phyloP scores from a whole-genome alignment of 208 protist species.

The Leishmania aethiopica region DNA sequence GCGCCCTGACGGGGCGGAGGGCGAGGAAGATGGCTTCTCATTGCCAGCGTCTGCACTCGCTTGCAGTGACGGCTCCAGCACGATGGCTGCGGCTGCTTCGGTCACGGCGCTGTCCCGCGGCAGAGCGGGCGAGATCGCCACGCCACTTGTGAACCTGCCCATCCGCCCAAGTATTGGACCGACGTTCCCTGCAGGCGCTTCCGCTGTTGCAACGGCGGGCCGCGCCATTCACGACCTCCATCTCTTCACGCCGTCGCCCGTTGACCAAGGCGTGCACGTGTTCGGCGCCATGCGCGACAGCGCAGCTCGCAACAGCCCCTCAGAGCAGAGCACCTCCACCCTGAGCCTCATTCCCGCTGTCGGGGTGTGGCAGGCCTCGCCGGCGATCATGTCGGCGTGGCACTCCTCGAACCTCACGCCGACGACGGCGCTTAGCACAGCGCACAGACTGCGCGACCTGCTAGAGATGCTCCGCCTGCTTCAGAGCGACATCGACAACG shows the following conservation, averaged over 20 bases:
- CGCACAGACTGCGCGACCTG: conserved; percentile 27
- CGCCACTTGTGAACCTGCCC: neutral
- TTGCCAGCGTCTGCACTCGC: neutral
- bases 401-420: conserved; percentile 12
- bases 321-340: conserved; percentile 25
- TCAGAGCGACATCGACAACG: conserved; percentile 39
- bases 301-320: conserved; percentile 13
- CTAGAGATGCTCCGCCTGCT: conserved; percentile 39
- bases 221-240: conserved; percentile 4
- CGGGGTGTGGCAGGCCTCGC: conserved; percentile 26
- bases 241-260: conserved; percentile 25
- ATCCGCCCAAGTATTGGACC: neutral
- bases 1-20: neutral
- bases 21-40: neutral
- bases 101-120: neutral
- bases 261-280: conserved; percentile 16
- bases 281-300: conserved; percentile 16
- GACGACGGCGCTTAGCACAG: neutral
- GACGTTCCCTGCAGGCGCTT: neutral
- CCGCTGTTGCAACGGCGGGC: neutral
- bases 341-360: conserved; percentile 23
- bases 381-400: conserved; percentile 17
- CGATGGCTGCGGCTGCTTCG: neutral
- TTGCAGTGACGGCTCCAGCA: neutral
- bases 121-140: neutral